Conservation (phyloP, 805 yeast genomes). For the Saccharomycopsis malanga region DNA sequence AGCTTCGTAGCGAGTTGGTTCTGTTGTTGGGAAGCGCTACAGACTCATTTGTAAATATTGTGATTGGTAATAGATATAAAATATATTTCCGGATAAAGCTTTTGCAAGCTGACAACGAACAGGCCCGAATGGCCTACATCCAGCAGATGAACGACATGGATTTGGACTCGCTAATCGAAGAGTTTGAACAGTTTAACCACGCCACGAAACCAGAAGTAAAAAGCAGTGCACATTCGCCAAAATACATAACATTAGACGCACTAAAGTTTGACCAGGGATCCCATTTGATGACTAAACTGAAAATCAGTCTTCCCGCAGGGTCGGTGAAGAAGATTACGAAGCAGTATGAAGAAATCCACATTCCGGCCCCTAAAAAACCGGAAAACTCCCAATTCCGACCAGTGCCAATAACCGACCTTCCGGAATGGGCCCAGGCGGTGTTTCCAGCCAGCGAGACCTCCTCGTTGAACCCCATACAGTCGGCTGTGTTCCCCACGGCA, state of each 20-base stretch:
- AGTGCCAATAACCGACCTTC: constrained; percentile 35
- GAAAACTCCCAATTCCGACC: constrained; percentile 22
- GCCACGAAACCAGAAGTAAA: constrained; percentile 17
- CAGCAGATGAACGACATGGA: constrained; percentile 41
- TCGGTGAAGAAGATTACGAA: constrained; percentile 70
- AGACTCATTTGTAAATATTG: not conserved
- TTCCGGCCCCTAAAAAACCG: constrained; percentile 75
- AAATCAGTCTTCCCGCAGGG: constrained; percentile 73
- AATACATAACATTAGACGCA: constrained; percentile 54
- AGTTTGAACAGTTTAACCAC: constrained; percentile 33
- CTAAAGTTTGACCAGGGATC: constrained; percentile 68
- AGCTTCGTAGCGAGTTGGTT: constrained; percentile 6
- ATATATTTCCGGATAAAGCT: constrained; percentile 50
- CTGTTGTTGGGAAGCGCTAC: not conserved
- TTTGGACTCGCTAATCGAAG: constrained; percentile 35
- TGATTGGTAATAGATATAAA: constrained; percentile 40
- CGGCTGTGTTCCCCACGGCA: constrained; percentile 74
- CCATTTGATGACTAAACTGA: constrained; percentile 56
- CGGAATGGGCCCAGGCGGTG: constrained; percentile 74
- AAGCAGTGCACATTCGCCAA: constrained; percentile 34
- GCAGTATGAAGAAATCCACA: constrained; percentile 78
- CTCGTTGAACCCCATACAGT: constrained; percentile 74
- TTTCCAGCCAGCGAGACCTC: constrained; percentile 64
- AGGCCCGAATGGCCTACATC: constrained; percentile 32
- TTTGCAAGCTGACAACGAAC: constrained; percentile 30